phyloP scores from a whole-genome alignment of 225 moss, liverwort and hornwort species.

The Pseudoscleropodium purum region DNA sequence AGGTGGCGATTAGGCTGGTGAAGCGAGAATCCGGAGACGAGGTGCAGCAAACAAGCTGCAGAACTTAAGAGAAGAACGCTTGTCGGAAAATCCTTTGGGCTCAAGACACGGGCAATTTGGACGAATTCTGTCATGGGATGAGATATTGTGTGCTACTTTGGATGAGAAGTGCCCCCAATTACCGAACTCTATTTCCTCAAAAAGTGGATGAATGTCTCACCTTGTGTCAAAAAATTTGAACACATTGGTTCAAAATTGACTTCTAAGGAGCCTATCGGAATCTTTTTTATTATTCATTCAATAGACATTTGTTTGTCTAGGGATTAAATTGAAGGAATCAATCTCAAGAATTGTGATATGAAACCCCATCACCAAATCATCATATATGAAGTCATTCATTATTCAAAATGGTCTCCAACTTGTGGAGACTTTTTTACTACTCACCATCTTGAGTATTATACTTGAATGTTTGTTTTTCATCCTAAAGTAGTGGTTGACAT shows the following conservation, averaged over 20 bases:
- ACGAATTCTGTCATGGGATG: background rate
- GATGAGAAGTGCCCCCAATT: background rate
- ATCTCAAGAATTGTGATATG: background rate
- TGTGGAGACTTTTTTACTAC: background rate
- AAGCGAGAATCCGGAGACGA: background rate
- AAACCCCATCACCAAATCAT: accelerated
- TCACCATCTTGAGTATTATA: background rate
- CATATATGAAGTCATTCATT: background rate
- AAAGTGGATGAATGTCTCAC: background rate
- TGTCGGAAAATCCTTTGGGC: background rate
- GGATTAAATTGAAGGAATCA: background rate
- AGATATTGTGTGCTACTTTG: background rate
- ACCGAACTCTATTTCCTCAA: background rate
- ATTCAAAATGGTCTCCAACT: background rate
- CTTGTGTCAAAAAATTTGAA: background rate
- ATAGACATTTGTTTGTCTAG: accelerated
- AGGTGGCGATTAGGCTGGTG: background rate
- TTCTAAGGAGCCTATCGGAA: accelerated
- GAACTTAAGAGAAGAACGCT: background rate
- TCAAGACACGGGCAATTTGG: background rate
- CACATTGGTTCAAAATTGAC: background rate
- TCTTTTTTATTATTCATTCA: background rate
- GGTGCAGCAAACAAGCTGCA: background rate
- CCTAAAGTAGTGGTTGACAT: too few species aligned
- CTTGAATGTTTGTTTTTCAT: too few species aligned